A percentile compares a stretch with the other conserved stretches of the same genome.
These are phyloP conservation scores for Calocera viscosa DNA, from an alignment of 768 basidiomycete genomes.

Conservation along the genomic window DNA sequence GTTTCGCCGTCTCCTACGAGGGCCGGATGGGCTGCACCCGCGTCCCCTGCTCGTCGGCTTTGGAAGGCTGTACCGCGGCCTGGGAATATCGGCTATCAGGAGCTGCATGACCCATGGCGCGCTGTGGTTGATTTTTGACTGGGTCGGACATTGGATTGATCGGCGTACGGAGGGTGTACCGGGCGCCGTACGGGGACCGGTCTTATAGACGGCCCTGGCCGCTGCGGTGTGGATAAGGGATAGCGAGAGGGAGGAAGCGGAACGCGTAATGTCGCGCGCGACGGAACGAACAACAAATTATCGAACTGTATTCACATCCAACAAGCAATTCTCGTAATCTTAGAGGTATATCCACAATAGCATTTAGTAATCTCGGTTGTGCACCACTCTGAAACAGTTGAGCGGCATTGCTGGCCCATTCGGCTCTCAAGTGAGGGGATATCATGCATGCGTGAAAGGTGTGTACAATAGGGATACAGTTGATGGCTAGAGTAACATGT, in stretches of 20 bases:
- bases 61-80: conserved; percentile 77
- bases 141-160: conserved; percentile 26
- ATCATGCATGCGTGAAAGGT: background rate
- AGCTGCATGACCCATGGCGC: conserved; percentile 89
- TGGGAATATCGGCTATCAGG: conserved; percentile 84
- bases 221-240: no score
- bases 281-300: background rate
- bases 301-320: background rate
- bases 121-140: conserved; percentile 85
- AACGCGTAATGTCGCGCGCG: background rate
- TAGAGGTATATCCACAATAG: background rate
- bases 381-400: no score
- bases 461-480: background rate
- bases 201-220: no score
- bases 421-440: background rate
- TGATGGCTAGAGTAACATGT: background rate
- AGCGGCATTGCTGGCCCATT: background rate
- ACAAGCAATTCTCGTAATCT: background rate
- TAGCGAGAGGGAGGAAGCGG: no score
- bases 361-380: background rate
- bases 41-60: conserved; percentile 55
- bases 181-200: background rate
- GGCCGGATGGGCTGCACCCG: conserved; percentile 66
- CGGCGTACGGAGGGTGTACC: background rate
- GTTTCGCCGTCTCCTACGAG: conserved; percentile 65